Evolutionary conservation across 2,329 filamentous ascomycete species (phyloP).

Genomic region (Aspergillus sp.): DNA sequence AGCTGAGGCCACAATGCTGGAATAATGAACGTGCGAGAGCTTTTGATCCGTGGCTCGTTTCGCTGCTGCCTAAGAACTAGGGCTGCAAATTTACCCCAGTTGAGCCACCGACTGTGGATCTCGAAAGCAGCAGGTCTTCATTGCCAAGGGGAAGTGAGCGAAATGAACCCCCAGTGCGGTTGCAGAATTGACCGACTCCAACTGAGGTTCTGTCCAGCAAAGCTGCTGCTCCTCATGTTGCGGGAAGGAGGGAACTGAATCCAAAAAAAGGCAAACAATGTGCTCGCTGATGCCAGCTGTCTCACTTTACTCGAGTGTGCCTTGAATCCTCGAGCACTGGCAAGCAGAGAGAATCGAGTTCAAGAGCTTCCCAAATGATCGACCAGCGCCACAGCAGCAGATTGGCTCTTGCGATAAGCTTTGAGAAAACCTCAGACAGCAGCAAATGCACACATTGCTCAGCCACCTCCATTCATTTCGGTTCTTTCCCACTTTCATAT

Average conservation of each 20-base stretch:
- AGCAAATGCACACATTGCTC: constrained; percentile 6
- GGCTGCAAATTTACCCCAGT: background rate
- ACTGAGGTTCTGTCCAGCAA: background rate
- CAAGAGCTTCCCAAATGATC: background rate
- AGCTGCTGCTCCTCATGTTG: background rate
- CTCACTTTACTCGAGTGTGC: background rate
- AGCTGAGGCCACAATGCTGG: background rate
- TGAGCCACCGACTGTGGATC: background rate
- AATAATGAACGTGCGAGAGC: background rate
- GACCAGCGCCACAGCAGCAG: constrained; percentile 7
- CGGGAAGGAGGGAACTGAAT: background rate
- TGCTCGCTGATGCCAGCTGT: background rate
- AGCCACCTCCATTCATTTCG: constrained; percentile 21
- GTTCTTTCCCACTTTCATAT: constrained; percentile 7
- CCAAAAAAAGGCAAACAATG: background rate
- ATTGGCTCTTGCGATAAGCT: constrained; percentile 17
- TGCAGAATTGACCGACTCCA: background rate
- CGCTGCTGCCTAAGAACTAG: background rate
- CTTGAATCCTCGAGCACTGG: background rate
- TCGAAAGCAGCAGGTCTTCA: background rate
- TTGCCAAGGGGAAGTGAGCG: constrained; percentile 23
- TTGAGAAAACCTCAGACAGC: constrained; percentile 5
- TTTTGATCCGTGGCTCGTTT: background rate
- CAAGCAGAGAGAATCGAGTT: background rate
- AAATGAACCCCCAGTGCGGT: constrained; percentile 16